These are phyloP conservation scores for Dictyostelium purpureum DNA, from an alignment of 78 protist genomes.

Conservation along the genomic window DNA sequence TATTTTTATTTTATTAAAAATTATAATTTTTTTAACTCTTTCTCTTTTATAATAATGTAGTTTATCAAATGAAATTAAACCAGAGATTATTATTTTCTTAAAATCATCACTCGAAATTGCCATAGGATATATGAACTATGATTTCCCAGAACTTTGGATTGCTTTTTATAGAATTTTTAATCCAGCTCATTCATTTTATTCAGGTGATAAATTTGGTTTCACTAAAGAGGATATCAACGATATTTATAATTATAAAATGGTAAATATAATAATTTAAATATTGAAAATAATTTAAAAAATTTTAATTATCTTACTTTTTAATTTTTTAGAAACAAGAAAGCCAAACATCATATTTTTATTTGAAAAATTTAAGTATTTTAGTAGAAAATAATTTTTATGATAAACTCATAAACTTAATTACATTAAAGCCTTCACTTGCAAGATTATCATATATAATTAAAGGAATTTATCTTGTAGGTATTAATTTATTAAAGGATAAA, in stretches of 20 bases:
- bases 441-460: constrained; percentile 13
- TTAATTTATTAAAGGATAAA: not conserved
- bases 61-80: constrained; percentile 2
- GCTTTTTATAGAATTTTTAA: constrained; percentile 24
- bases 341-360: constrained; percentile 6
- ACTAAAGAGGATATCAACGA: not conserved
- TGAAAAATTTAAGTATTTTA: constrained; percentile 16
- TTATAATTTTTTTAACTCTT: too few relatives aligned
- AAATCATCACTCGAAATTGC: not conserved
- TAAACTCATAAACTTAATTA: not conserved
- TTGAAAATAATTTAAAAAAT: too few relatives aligned
- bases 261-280: not conserved
- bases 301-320: not conserved
- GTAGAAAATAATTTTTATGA: constrained; percentile 25
- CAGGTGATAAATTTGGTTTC: constrained; percentile 1
- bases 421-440: not conserved
- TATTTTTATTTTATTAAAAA: not conserved
- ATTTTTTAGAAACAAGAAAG: not conserved
- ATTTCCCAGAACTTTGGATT: constrained; percentile 36
- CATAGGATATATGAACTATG: not conserved
- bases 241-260: not conserved
- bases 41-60: not conserved
- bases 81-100: not conserved
- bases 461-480: not conserved
- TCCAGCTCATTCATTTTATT: constrained; percentile 38